A percentile compares a stretch with the other conserved stretches of the same genome.
Evolutionary conservation across 768 basidiomycete genomes (phyloP).

Genomic region (Boletus patriciae): DNA sequence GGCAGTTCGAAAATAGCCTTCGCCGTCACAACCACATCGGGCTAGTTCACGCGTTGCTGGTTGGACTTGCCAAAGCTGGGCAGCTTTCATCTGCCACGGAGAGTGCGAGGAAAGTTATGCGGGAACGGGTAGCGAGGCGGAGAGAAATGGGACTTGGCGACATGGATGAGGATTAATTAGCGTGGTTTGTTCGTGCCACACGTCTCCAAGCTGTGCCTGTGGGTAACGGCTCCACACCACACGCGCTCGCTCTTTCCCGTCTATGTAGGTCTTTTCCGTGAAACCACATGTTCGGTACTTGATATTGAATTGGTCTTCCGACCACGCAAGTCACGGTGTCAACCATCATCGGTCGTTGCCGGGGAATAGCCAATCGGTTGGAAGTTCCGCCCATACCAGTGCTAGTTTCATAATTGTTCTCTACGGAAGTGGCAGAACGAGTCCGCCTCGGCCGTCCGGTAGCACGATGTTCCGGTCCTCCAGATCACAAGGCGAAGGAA

Average conservation of each 20-base stretch:
- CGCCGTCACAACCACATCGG: constrained; percentile 87
- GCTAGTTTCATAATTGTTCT: constrained; percentile 13
- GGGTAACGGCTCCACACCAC: constrained; percentile 2
- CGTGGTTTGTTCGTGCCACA: constrained; percentile 2
- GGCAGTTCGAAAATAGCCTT: constrained; percentile 83
- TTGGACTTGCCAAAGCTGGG: constrained; percentile 70
- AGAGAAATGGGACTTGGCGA: constrained; percentile 40
- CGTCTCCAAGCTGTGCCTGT: constrained; percentile 1
- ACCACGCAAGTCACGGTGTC: constrained; percentile 1
- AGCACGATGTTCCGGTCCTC: background rate
- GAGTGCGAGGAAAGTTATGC: constrained; percentile 44
- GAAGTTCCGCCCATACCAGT: constrained; percentile 12
- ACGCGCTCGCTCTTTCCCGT: background rate
- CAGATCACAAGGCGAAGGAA: too few relatives aligned
- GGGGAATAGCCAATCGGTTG: constrained; percentile 9
- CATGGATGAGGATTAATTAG: constrained; percentile 47
- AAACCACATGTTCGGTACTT: constrained; percentile 4
- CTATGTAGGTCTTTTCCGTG: background rate
- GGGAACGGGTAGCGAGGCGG: constrained; percentile 42
- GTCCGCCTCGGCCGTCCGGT: background rate
- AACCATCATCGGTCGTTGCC: background rate
- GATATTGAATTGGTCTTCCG: constrained; percentile 5
- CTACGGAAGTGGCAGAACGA: background rate
- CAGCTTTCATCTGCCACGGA: constrained; percentile 54
- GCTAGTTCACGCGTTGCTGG: constrained; percentile 69